These are phyloP conservation scores for Aspergillus melleus DNA, from an alignment of 2,329 filamentous ascomycete species.

Conservation along the genomic window DNA sequence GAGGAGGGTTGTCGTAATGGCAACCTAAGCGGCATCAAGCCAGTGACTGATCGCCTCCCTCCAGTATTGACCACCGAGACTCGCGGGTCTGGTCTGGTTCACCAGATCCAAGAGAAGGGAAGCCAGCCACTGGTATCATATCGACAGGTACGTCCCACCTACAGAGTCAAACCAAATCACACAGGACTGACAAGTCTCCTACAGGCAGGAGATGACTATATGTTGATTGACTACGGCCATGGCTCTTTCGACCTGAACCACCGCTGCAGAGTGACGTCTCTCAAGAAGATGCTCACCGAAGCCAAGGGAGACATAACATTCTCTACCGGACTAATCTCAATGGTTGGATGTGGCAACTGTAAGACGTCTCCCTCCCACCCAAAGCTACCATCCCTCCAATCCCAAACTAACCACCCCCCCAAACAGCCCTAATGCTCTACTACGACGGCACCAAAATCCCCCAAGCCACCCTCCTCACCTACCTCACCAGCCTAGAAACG, in stretches of 20 bases:
- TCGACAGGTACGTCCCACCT: slow-evolving; percentile 32
- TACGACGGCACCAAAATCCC: slow-evolving; percentile 46
- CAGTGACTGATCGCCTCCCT: slow-evolving; percentile 29
- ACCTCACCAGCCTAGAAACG: slow-evolving; percentile 40
- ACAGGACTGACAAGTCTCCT: slow-evolving; percentile 23
- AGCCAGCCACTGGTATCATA: slow-evolving; percentile 44
- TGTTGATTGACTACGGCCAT: slow-evolving; percentile 60
- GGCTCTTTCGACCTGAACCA: slow-evolving; percentile 59
- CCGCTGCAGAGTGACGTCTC: slow-evolving; percentile 55
- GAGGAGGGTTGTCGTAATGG: slow-evolving; percentile 40
- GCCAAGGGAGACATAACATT: slow-evolving; percentile 35
- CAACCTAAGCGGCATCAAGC: slow-evolving; percentile 32
- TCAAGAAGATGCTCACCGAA: slow-evolving; percentile 50
- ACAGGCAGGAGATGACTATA: slow-evolving; percentile 51
- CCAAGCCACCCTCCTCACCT: slow-evolving; percentile 37
- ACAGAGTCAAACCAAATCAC: background rate
- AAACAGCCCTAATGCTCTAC: slow-evolving; percentile 44
- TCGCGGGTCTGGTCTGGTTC: slow-evolving; percentile 34
- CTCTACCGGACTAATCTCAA: slow-evolving; percentile 49
- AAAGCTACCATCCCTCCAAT: background rate
- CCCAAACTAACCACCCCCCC: background rate
- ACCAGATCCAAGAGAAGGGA: slow-evolving; percentile 34
- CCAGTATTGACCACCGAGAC: slow-evolving; percentile 18
- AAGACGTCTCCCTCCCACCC: slow-evolving; percentile 4
- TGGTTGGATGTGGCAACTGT: slow-evolving; percentile 51